Percentiles rank a stretch among this genome's conserved stretches.
phyloP scores from a whole-genome alignment of 2,329 filamentous ascomycete genomes.

The Alternaria burnsii region DNA sequence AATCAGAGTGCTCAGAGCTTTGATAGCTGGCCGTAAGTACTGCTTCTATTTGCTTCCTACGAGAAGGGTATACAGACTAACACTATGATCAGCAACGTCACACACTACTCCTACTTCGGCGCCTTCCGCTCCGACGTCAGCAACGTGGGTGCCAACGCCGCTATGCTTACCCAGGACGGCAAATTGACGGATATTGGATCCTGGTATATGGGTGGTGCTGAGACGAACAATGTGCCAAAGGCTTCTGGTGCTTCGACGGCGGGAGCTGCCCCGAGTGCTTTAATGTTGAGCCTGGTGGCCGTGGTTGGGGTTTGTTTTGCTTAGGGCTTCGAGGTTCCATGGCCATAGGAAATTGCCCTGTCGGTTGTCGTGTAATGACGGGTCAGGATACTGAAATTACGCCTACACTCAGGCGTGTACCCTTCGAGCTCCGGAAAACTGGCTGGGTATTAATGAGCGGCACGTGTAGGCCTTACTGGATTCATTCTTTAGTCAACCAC shows the following conservation, averaged over 20 bases:
- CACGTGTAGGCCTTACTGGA: fast-evolving
- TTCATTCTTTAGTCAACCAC: fast-evolving
- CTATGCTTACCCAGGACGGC: conserved; percentile 74
- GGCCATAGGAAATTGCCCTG: not conserved
- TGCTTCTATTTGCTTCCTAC: too few species aligned
- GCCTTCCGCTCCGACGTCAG: conserved; percentile 73
- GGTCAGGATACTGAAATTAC: too few species aligned
- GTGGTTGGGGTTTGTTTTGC: not conserved
- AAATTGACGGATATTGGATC: conserved; percentile 77
- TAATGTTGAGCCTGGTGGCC: not conserved
- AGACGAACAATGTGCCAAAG: conserved; percentile 14
- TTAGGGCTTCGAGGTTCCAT: not conserved
- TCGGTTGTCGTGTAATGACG: too few species aligned
- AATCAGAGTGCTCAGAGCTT: conserved; percentile 73
- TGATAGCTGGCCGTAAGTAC: conserved; percentile 64
- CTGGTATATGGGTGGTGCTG: conserved; percentile 73
- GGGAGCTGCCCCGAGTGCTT: not conserved
- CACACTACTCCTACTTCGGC: conserved; percentile 78
- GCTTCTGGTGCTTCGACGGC: not conserved
- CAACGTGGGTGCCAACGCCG: conserved; percentile 77
- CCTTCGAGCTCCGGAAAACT: fast-evolving
- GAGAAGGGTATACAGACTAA: conserved; percentile 2
- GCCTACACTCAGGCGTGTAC: too few species aligned
- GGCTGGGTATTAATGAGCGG: too few species aligned
- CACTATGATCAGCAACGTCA: conserved; percentile 60